These are phyloP conservation scores for Cruciata laevipes DNA, from an alignment of 257 asterid species.

Conservation along the genomic window DNA sequence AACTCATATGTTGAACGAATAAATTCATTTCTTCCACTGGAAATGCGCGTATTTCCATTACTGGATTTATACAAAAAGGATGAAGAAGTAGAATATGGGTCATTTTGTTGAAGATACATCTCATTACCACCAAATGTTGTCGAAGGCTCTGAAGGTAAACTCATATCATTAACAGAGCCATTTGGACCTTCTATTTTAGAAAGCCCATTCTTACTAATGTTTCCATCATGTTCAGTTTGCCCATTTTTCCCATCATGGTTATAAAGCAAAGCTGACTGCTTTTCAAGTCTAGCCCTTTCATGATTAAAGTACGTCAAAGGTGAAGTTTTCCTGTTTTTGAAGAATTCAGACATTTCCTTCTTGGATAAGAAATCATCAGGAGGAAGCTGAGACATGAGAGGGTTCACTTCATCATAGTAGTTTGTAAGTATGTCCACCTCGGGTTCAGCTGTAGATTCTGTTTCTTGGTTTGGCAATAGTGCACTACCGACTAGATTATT, in stretches of 20 bases:
- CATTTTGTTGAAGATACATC: conserved; percentile 29
- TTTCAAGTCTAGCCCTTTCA: conserved; percentile 49
- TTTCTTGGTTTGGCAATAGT: conserved; percentile 19
- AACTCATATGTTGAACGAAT: conserved; percentile 28
- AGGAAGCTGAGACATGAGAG: conserved; percentile 77
- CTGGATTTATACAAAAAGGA: conserved; percentile 28
- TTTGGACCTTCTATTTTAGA: conserved; percentile 32
- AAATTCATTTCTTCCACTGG: conserved; percentile 29
- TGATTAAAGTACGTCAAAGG: conserved; percentile 56
- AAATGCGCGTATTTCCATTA: conserved; percentile 21
- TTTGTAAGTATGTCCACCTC: conserved; percentile 25
- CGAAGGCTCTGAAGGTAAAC: conserved; percentile 25
- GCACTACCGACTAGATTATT: conserved; percentile 22
- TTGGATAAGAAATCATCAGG: conserved; percentile 71
- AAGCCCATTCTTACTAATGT: conserved; percentile 23
- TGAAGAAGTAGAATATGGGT: conserved; percentile 21
- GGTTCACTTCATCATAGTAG: conserved; percentile 41
- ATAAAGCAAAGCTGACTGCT: conserved; percentile 34
- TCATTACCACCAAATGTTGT: conserved; percentile 20
- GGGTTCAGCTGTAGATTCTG: conserved; percentile 19
- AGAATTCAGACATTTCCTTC: conserved; percentile 71
- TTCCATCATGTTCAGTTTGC: conserved; percentile 26
- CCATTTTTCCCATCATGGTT: conserved; percentile 26
- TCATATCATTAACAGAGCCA: conserved; percentile 28
- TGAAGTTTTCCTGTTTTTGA: conserved; percentile 50